Conservation (phyloP, 2,329 filamentous ascomycete species). For the Claviceps cyperi region DNA sequence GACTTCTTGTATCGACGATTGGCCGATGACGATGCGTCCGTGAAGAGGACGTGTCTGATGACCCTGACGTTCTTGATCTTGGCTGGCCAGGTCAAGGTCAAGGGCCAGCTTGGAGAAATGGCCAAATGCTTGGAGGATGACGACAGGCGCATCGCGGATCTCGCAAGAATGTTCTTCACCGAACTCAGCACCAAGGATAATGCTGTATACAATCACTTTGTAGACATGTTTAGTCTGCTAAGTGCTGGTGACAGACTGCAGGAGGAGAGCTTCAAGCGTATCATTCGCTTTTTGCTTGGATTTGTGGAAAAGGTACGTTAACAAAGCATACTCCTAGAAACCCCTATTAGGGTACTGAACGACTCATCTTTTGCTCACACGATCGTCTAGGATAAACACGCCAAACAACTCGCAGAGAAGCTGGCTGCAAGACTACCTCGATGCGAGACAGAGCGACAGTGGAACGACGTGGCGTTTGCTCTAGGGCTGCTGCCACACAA, state of each 20-base stretch:
- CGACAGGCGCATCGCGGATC: slow-evolving; percentile 86
- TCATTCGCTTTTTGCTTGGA: slow-evolving; percentile 82
- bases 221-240: slow-evolving; percentile 94
- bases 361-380: slow-evolving; percentile 2
- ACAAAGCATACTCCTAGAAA: neutral
- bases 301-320: slow-evolving; percentile 86
- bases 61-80: slow-evolving; percentile 94
- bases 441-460: slow-evolving; percentile 87
- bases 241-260: slow-evolving; percentile 68
- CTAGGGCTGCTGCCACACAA: slow-evolving; percentile 82
- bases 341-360: slow-evolving; percentile 10
- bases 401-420: slow-evolving; percentile 85
- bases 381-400: slow-evolving; percentile 70
- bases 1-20: slow-evolving; percentile 92
- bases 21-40: slow-evolving; percentile 73
- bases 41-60: slow-evolving; percentile 97
- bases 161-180: slow-evolving; percentile 96
- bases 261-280: slow-evolving; percentile 72
- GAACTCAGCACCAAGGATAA: slow-evolving; percentile 97
- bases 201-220: slow-evolving; percentile 97
- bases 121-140: slow-evolving; percentile 94
- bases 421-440: slow-evolving; percentile 71
- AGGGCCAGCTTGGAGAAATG: slow-evolving; percentile 97
- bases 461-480: slow-evolving; percentile 94
- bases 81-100: slow-evolving; percentile 97